phyloP scores from a whole-genome alignment of 441 rosid genomes.

The Pelargonium australe region DNA sequence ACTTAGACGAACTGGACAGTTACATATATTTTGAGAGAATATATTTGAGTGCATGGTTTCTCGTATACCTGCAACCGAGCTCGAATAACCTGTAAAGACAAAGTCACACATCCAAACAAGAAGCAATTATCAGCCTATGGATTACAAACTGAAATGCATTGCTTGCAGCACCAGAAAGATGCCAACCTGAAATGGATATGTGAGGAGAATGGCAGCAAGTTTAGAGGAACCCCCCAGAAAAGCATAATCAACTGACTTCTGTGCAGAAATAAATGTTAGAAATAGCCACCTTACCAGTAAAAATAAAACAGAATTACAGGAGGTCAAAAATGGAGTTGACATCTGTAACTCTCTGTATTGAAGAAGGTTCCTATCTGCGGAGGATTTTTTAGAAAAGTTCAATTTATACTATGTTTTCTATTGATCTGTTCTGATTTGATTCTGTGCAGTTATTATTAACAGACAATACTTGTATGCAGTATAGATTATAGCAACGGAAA shows the following conservation, averaged over 20 bases:
- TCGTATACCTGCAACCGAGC: conserved; percentile 82
- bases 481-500: not conserved
- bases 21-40: conserved; percentile 5
- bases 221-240: conserved; percentile 81
- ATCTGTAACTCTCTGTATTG: not conserved
- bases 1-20: conserved; percentile 7
- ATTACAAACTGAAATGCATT: conserved; percentile 9
- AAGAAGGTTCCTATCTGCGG: not conserved
- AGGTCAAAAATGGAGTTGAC: not conserved
- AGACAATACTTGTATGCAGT: not conserved
- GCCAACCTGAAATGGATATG: conserved; percentile 79
- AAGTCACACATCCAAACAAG: conserved; percentile 15
- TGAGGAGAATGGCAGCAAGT: conserved; percentile 72
- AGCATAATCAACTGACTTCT: conserved; percentile 88
- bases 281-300: not conserved
- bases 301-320: not conserved
- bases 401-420: not conserved
- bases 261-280: conserved; percentile 17
- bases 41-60: not conserved
- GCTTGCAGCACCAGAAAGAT: conserved; percentile 17
- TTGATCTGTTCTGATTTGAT: not conserved
- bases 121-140: conserved; percentile 17
- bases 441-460: not conserved
- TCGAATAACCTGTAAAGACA: conserved; percentile 63
- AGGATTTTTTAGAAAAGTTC: not conserved